Conservation (phyloP, 306 rosid genomes). For the Potentilla sterilis region DNA sequence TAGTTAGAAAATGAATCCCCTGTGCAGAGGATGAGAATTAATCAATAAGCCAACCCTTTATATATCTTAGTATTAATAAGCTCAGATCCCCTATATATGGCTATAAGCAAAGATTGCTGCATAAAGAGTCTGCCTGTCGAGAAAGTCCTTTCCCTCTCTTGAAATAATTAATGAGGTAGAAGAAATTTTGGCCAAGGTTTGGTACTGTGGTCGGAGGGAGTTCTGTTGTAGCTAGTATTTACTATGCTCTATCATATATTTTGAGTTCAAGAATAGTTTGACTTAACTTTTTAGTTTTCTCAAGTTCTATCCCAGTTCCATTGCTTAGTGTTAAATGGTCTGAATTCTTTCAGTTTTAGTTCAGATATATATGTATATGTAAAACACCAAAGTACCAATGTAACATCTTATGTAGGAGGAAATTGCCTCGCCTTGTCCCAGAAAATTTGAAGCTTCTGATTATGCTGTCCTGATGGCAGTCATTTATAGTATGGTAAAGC, state of each 20-base stretch:
- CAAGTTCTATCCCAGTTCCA: background rate
- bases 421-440: conserved; percentile 27
- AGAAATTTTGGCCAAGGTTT: background rate
- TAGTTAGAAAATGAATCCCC: background rate
- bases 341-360: background rate
- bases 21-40: background rate
- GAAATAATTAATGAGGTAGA: background rate
- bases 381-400: background rate
- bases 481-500: conserved; percentile 61
- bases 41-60: background rate
- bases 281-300: background rate
- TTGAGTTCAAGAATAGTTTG: background rate
- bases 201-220: too few species aligned
- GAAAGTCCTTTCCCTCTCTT: background rate
- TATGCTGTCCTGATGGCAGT: conserved; percentile 54
- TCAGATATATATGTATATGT: background rate
- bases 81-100: background rate
- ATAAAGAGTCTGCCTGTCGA: background rate
- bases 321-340: background rate
- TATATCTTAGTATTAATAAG: background rate
- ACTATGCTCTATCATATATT: background rate
- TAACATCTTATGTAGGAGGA: conserved; percentile 39
- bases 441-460: conserved; percentile 35
- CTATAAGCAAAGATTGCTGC: background rate
- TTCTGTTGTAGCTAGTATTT: background rate